Evolutionary conservation across 108 stramenopile species (phyloP), one percentile per base, ranked within the genome.

Genomic region (Thalassiosira profunda): DNA sequence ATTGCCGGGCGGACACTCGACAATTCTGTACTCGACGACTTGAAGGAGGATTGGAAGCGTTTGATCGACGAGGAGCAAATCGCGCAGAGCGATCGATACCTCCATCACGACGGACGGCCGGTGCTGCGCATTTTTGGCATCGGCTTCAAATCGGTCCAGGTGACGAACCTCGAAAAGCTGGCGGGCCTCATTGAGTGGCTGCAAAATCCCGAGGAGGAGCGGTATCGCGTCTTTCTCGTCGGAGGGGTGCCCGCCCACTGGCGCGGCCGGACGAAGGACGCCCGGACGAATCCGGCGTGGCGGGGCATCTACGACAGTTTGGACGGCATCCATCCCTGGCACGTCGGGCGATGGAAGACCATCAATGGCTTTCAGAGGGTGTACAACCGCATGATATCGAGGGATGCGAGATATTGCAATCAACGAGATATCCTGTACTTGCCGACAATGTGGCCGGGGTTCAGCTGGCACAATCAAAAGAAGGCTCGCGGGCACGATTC

Each of bases 361-460:
- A 40, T 9, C 7, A 18, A 2, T 64, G 21, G 4, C 18, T 64
- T 64, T 41, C 30, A 29, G n/a, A 30, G n/a, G 3, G 64, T 51
- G 43, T 49, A 74, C 46, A n/a, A 33, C 0, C 49, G 35, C 43
- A 51, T 29, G 26, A 74, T 74, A 58, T 17, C 24, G 1, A 12
- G 23, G 12, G 81, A 82, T 67, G 71, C 54, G 4, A 49, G 33
- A 25, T 58, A 63, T 38, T 81, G 80, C 57, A 53, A 70, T 20
- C 18, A 25, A 0, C 30, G 15, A 14, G 70, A 46, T 4, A 72
- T 81, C 40, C 58, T 70, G 17, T 81, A 81, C 61, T 55, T 81
- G 69, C 80, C 80, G 1, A 70, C 74, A 58, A 74, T 81, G 56
- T 81, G 68, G 52, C 80, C 80, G 11, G 80, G 80, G 0, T 81